These are phyloP conservation scores for Citrullus mucosospermus DNA, from an alignment of 306 rosid species.

Conservation along the genomic window DNA sequence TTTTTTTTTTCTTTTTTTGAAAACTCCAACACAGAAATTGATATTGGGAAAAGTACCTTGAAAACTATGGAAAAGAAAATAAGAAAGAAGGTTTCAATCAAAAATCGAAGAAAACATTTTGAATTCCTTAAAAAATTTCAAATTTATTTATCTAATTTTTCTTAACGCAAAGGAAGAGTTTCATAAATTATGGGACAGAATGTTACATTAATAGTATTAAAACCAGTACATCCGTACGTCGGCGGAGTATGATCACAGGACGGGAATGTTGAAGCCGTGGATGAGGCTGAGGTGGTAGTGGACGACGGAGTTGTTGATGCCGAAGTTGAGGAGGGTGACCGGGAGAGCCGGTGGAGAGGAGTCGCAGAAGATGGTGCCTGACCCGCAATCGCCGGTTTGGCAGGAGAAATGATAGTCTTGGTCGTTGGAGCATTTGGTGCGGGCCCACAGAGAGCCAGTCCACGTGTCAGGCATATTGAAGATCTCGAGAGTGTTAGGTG, in stretches of 20 bases:
- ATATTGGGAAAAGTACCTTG: too few relatives aligned
- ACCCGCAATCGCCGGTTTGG: conserved; percentile 13
- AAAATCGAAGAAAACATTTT: too few relatives aligned
- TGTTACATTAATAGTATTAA: conserved; percentile 14
- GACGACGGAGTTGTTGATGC: conserved; percentile 10
- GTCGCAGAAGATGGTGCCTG: not conserved
- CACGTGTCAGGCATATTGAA: conserved; percentile 23
- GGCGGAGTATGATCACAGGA: conserved; percentile 17
- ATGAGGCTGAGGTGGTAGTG: conserved; percentile 23
- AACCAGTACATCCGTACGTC: conserved; percentile 19
- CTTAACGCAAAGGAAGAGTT: not conserved
- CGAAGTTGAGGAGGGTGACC: conserved; percentile 14
- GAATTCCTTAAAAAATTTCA: not conserved
- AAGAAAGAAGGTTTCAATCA: too few relatives aligned
- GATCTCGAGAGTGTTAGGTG: not conserved
- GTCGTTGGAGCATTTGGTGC: conserved; percentile 8
- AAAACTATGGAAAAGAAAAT: too few relatives aligned
- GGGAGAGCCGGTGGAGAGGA: conserved; percentile 17
- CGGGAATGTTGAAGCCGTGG: conserved; percentile 22
- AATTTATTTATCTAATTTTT: too few relatives aligned
- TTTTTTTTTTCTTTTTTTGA: too few relatives aligned
- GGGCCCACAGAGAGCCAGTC: conserved; percentile 9
- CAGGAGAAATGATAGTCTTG: conserved; percentile 13
- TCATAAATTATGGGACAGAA: conserved; percentile 7
- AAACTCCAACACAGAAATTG: too few relatives aligned